Conservation (phyloP, 1,284 basidiomycete species). For the Somion occarium region DNA sequence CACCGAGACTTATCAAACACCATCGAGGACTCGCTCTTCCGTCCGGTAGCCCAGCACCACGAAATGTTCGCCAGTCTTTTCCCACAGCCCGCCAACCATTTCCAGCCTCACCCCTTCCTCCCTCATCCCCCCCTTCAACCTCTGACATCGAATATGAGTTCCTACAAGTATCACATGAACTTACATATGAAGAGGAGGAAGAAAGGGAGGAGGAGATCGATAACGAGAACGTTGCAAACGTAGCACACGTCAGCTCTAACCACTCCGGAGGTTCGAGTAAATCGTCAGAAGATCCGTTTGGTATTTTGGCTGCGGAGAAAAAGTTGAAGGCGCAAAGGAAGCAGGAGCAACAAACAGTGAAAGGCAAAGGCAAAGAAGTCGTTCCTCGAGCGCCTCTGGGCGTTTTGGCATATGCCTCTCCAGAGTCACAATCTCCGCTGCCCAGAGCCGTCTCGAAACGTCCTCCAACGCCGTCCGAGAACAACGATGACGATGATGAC, state of each 20-base stretch:
- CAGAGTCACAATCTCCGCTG: constrained; percentile 13
- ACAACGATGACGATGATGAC: constrained; percentile 18
- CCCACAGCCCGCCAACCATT: background rate
- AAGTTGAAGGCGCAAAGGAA: constrained; percentile 28
- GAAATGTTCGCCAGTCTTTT: background rate
- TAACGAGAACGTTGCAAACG: constrained; percentile 1
- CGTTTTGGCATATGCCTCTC: constrained; percentile 11
- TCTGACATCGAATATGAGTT: constrained; percentile 8
- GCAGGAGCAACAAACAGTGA: background rate
- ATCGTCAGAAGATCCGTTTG: constrained; percentile 36
- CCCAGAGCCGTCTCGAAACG: constrained; percentile 2
- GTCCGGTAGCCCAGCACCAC: background rate
- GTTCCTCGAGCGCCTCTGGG: constrained; percentile 18
- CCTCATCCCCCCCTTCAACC: constrained; percentile 15
- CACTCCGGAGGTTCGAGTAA: constrained; percentile 8
- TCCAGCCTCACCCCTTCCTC: constrained; percentile 14
- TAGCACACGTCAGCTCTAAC: background rate
- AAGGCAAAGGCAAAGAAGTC: constrained; percentile 1
- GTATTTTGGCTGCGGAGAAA: constrained; percentile 37
- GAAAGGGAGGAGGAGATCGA: background rate
- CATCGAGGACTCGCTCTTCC: background rate
- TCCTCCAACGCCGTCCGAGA: constrained; percentile 13
- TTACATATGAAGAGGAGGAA: background rate
- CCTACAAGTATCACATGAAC: background rate
- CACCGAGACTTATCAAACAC: background rate